These are phyloP conservation scores for Xylaria sp. DNA, from an alignment of 2,329 filamentous ascomycete species.

Conservation along the genomic window DNA sequence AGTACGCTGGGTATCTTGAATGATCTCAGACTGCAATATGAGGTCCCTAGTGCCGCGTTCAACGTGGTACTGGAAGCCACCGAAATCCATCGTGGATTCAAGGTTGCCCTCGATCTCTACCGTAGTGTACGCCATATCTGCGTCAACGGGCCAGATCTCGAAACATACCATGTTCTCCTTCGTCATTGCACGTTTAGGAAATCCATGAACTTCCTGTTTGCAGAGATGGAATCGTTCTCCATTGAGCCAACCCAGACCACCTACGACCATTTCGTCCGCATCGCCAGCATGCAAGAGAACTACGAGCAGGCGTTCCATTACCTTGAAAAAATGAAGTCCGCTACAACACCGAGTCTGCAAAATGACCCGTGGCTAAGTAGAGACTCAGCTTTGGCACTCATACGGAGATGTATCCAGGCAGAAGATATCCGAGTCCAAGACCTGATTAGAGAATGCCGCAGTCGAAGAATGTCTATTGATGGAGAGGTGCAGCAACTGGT, in stretches of 20 bases:
- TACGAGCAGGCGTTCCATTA: slow-evolving; percentile 41
- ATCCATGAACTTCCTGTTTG: slow-evolving; percentile 39
- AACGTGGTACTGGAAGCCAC: slow-evolving; percentile 46
- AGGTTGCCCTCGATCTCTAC: slow-evolving; percentile 41
- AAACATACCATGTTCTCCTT: slow-evolving; percentile 43
- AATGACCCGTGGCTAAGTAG: slow-evolving; percentile 38
- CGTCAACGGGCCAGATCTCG: slow-evolving; percentile 37
- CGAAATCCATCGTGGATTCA: slow-evolving; percentile 28
- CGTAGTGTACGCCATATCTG: slow-evolving; percentile 41
- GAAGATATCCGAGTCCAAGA: slow-evolving; percentile 39
- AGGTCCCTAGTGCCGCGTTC: slow-evolving; percentile 43
- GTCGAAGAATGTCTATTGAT: slow-evolving; percentile 32
- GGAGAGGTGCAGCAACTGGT: slow-evolving; percentile 31
- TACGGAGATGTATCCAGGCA: slow-evolving; percentile 38
- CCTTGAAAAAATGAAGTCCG: slow-evolving; percentile 32
- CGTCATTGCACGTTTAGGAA: slow-evolving; percentile 30
- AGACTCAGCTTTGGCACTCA: slow-evolving; percentile 38
- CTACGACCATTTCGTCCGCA: slow-evolving; percentile 39
- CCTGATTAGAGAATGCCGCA: slow-evolving; percentile 38
- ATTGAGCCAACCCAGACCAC: slow-evolving; percentile 35
- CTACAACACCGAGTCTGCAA: slow-evolving; percentile 11
- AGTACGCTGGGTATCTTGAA: slow-evolving; percentile 61
- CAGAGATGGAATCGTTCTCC: slow-evolving; percentile 43
- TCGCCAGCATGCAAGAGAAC: slow-evolving; percentile 37
- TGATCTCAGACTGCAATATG: slow-evolving; percentile 47